These are phyloP conservation scores for Inga leiocalycina DNA, from an alignment of 306 rosid genomes.

Conservation along the genomic window DNA sequence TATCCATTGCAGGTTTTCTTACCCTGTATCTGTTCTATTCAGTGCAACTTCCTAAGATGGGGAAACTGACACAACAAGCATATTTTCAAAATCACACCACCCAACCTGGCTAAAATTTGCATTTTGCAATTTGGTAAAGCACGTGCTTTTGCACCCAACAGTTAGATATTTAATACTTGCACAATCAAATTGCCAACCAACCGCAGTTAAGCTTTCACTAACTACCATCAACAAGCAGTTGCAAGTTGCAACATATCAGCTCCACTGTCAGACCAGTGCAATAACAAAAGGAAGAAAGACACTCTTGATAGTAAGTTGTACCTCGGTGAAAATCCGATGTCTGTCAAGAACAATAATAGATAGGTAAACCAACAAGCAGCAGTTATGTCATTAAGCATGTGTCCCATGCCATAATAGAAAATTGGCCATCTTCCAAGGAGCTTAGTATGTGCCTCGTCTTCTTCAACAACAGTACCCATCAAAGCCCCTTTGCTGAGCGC, in stretches of 20 bases:
- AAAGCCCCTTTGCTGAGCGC: slow-evolving; percentile 13
- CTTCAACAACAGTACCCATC: slow-evolving; percentile 58
- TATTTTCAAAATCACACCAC: slow-evolving; percentile 7
- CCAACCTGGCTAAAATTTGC: slow-evolving; percentile 20
- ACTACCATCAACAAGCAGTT: neutral
- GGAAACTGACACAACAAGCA: slow-evolving; percentile 13
- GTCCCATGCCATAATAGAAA: slow-evolving; percentile 86
- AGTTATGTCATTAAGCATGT: slow-evolving; percentile 97
- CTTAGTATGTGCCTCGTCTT: slow-evolving; percentile 50
- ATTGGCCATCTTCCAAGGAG: slow-evolving; percentile 73
- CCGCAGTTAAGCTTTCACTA: slow-evolving; percentile 1
- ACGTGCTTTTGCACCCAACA: neutral
- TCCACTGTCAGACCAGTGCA: neutral
- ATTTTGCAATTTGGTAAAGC: neutral
- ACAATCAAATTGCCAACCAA: neutral
- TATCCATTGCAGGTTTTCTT: neutral
- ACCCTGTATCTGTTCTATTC: neutral
- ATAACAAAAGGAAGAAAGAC: neutral
- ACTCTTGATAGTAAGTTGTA: slow-evolving; percentile 26
- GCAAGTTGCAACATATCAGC: neutral
- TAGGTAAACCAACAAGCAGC: slow-evolving; percentile 98
- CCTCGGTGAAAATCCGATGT: slow-evolving; percentile 91
- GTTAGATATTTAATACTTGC: neutral
- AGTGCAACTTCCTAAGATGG: slow-evolving; percentile 5
- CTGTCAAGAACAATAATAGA: slow-evolving; percentile 80